Conservation (phyloP, 1,139 yeast species). For the Lodderomyces oxycetoniae region DNA sequence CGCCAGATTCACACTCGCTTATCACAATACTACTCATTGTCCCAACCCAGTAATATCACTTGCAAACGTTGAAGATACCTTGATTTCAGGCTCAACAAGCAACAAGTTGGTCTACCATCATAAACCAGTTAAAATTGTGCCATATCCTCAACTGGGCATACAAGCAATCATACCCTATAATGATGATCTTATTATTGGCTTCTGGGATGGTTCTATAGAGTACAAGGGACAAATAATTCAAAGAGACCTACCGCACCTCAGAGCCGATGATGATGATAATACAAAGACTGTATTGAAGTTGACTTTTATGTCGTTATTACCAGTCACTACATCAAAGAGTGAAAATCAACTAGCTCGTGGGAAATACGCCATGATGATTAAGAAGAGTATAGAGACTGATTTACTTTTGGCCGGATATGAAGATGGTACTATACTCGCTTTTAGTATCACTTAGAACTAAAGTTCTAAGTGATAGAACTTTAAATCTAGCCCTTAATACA, state of each 20-base stretch:
- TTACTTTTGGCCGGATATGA: conserved; percentile 33
- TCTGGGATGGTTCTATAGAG: conserved; percentile 39
- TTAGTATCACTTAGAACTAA: too few relatives aligned
- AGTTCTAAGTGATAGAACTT: too few relatives aligned
- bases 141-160: conserved; percentile 20
- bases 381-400: conserved; percentile 4
- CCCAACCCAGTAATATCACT: conserved; percentile 52
- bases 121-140: conserved; percentile 8
- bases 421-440: conserved; percentile 33
- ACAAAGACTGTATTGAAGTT: conserved; percentile 13
- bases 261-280: conserved; percentile 8
- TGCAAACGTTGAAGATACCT: conserved; percentile 15
- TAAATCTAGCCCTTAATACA: too few relatives aligned
- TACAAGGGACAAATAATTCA: conserved; percentile 10
- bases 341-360: not conserved
- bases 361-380: conserved; percentile 14
- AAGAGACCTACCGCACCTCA: conserved; percentile 16
- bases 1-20: conserved; percentile 17
- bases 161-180: conserved; percentile 16
- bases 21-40: conserved; percentile 27
- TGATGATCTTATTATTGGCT: conserved; percentile 24
- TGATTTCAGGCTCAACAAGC: conserved; percentile 43
- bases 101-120: conserved; percentile 28
- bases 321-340: conserved; percentile 1
- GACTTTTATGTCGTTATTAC: conserved; percentile 14